Percentiles rank a stretch among this genome's conserved stretches.
Evolutionary conservation across 202 grass and related monocot species (phyloP).

Genomic region (Zoysia matrella): DNA sequence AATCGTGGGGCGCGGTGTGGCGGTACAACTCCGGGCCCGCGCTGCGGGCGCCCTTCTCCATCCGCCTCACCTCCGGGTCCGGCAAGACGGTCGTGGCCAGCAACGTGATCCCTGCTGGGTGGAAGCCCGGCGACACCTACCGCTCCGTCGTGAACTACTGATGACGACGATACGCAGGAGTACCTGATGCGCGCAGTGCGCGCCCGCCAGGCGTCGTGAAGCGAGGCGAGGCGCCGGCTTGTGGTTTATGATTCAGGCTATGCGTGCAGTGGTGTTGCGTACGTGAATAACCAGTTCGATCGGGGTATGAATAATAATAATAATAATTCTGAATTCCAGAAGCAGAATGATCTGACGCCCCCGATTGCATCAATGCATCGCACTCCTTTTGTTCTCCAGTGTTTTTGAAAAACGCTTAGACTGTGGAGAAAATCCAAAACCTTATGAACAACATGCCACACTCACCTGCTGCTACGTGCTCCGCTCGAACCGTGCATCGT

Average conservation of each 20-base stretch:
- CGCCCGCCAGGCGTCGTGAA: not conserved
- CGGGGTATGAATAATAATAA: too few relatives aligned
- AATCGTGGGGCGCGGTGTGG: constrained; percentile 85
- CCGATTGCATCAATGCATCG: too few relatives aligned
- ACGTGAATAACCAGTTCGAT: too few relatives aligned
- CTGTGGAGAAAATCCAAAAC: too few relatives aligned
- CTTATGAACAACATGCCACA: too few relatives aligned
- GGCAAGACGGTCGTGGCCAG: constrained; percentile 57
- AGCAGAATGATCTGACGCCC: too few relatives aligned
- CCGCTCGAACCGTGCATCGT: not conserved
- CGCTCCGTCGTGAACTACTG: constrained; percentile 65
- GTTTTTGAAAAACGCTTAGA: too few relatives aligned
- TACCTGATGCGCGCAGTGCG: not conserved
- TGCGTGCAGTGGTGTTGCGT: constrained; percentile 25
- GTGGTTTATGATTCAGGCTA: constrained; percentile 38
- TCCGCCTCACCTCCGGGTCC: constrained; percentile 71
- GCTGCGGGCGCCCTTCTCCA: constrained; percentile 69
- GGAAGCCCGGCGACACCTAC: constrained; percentile 62
- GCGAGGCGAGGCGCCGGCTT: constrained; percentile 11
- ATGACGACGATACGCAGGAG: not conserved
- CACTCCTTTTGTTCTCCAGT: too few relatives aligned
- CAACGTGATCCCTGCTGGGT: constrained; percentile 65
- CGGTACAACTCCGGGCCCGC: constrained; percentile 41
- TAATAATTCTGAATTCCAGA: too few relatives aligned
- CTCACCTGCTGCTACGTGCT: too few relatives aligned